Evolutionary conservation across 371 early-diverging fungal genomes (phyloP), one percentile per base, ranked within the genome.

Genomic region (Ordospora pajunii): DNA sequence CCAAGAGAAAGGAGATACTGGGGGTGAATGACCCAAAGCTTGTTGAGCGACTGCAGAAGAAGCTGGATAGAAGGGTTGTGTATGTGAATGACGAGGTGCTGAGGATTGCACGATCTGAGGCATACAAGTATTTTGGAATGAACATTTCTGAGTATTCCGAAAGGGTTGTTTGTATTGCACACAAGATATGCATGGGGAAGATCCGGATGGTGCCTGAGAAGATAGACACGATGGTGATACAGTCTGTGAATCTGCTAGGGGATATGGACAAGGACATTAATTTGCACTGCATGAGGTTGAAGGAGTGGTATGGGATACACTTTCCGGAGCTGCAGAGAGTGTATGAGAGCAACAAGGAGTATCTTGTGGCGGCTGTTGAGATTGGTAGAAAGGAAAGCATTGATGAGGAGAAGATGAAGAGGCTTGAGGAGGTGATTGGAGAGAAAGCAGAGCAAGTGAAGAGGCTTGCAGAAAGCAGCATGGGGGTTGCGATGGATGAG

Each of bases 261-360:
- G 92, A 93, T 80, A 87, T 93, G 62, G 93, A 93, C 86, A 92
- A 91, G 86, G 94, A 93, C 86, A 88, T 93, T 78, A 94, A 94
- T 88, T 91, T 91, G 12, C 93, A 93, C 82, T 88, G 73, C n/a
- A 95, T 95, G 96, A 90, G 93, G 82, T 89, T 92, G 78, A 91
- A 89, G 87, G 93, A 92, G 85, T 92, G 92, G 92, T 92, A 91
- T 75, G 90, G 91, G 49, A 89, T 90, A 89, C 92, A 93, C 79
- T 92, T 93, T 88, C 92, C 92, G 46, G 92, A 92, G 86, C 88
- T 93, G 86, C 87, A 87, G 82, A 87, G 87, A 82, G 86, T 90
- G 51, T 84, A 91, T 78, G 88, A 87, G 73, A 90, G 90, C 79
- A 90, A 90, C 82, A 84, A 87, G 51, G 87, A 87, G 27, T 92